phyloP scores from a whole-genome alignment of 805 yeast genomes.

The Tetrapisispora pingtungensis region DNA sequence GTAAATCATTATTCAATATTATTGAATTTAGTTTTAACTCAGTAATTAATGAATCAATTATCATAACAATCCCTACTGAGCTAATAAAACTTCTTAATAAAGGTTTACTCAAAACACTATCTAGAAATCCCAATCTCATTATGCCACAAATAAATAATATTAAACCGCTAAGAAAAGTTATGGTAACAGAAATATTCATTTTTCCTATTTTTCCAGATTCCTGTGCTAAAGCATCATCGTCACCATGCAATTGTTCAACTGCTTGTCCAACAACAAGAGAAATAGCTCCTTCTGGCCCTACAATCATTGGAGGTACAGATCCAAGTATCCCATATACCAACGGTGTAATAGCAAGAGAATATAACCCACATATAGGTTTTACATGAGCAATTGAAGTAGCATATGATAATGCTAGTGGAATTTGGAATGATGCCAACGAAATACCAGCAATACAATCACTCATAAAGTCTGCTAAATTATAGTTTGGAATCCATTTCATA shows the following conservation, averaged over 20 bases:
- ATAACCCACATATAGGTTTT: conserved; percentile 70
- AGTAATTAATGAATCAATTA: conserved; percentile 61
- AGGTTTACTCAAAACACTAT: conserved; percentile 67
- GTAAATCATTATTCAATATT: conserved; percentile 38
- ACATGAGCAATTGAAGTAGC: conserved; percentile 79
- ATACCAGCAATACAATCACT: conserved; percentile 76
- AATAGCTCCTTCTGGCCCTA: conserved; percentile 87
- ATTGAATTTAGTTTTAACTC: conserved; percentile 55
- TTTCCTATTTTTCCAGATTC: conserved; percentile 30
- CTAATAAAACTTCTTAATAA: conserved; percentile 73
- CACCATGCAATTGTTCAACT: conserved; percentile 45
- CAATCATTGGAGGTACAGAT: conserved; percentile 79
- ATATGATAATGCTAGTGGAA: conserved; percentile 65
- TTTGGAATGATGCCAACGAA: conserved; percentile 81
- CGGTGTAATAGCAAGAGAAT: conserved; percentile 70
- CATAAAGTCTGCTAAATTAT: conserved; percentile 31
- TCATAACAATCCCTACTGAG: conserved; percentile 78
- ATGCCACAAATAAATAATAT: conserved; percentile 64
- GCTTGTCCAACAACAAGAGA: conserved; percentile 76
- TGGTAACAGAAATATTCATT: conserved; percentile 51
- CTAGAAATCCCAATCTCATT: conserved; percentile 77
- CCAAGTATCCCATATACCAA: conserved; percentile 70
- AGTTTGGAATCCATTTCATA: conserved; percentile 54
- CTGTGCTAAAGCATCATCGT: conserved; percentile 14
- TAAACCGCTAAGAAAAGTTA: conserved; percentile 70